phyloP scores from a whole-genome alignment of 208 protist species.

The Crithidia mellificae region DNA sequence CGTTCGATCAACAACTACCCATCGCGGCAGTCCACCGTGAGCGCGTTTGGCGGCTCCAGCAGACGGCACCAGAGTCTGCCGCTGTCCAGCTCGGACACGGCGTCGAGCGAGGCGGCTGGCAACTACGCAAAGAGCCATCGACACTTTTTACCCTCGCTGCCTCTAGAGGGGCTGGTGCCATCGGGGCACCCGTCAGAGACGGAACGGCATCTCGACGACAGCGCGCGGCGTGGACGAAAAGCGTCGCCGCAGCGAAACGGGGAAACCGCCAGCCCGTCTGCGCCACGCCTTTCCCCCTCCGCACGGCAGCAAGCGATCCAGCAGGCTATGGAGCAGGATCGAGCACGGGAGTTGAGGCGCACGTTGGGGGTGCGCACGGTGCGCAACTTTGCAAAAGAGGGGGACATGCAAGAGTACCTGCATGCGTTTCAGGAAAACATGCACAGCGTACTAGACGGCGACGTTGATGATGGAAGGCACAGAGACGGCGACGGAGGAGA shows the following conservation, averaged over 20 bases:
- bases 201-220: background rate
- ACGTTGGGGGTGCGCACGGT: constrained; percentile 30
- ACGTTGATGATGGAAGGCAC: background rate
- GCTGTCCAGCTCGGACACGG: background rate
- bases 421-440: constrained; percentile 21
- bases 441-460: constrained; percentile 16
- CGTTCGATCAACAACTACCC: background rate
- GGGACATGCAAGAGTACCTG: constrained; percentile 39
- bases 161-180: constrained; percentile 22
- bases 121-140: constrained; percentile 7
- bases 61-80: background rate
- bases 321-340: constrained; percentile 33
- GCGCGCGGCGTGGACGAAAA: background rate
- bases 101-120: background rate
- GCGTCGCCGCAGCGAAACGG: background rate
- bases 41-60: background rate
- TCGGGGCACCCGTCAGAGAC: background rate
- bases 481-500: no score
- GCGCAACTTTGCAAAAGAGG: constrained; percentile 38
- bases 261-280: background rate
- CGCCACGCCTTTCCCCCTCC: background rate
- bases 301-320: constrained; percentile 19
- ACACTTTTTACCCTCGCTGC: constrained; percentile 25
- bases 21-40: background rate
- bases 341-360: constrained; percentile 19